These are phyloP conservation scores for Leccinum ochraceum DNA, from an alignment of 768 basidiomycete genomes.

Conservation along the genomic window DNA sequence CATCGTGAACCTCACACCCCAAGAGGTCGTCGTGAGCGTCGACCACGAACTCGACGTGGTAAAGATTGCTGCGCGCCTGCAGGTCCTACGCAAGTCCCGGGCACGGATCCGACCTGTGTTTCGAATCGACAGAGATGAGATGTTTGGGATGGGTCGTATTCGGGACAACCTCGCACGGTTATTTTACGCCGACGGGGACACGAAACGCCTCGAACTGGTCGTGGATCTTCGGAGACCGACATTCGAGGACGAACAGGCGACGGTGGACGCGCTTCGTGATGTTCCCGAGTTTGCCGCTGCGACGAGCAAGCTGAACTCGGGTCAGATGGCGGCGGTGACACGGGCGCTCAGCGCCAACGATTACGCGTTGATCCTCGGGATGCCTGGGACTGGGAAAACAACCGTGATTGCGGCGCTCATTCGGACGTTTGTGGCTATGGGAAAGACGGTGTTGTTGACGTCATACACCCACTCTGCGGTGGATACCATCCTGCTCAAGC, in stretches of 20 bases:
- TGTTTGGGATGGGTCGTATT: conserved; percentile 86
- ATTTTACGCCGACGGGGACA: conserved; percentile 80
- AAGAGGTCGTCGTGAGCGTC: conserved; percentile 71
- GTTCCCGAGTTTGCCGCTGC: conserved; percentile 33
- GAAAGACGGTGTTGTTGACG: conserved; percentile 86
- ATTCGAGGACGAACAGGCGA: conserved; percentile 47
- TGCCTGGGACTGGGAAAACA: conserved; percentile 99
- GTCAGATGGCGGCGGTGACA: conserved; percentile 70
- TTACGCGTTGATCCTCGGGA: conserved; percentile 91
- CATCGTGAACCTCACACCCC: conserved; percentile 68
- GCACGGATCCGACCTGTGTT: conserved; percentile 45
- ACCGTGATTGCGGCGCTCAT: conserved; percentile 92
- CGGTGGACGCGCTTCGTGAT: conserved; percentile 11
- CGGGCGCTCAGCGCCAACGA: conserved; percentile 80
- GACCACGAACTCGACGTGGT: conserved; percentile 71
- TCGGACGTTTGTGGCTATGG: conserved; percentile 69
- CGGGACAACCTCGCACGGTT: conserved; percentile 88
- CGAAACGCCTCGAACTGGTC: conserved; percentile 64
- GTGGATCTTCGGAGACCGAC: conserved; percentile 76
- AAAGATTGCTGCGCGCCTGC: conserved; percentile 44
- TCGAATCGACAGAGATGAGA: conserved; percentile 93
- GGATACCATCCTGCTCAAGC: conserved; percentile 91
- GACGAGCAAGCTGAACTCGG: conserved; percentile 57
- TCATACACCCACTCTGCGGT: conserved; percentile 99
- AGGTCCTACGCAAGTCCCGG: conserved; percentile 20